These are phyloP conservation scores for Eremothecium coryli DNA, from an alignment of 1,139 yeast species.

Conservation along the genomic window DNA sequence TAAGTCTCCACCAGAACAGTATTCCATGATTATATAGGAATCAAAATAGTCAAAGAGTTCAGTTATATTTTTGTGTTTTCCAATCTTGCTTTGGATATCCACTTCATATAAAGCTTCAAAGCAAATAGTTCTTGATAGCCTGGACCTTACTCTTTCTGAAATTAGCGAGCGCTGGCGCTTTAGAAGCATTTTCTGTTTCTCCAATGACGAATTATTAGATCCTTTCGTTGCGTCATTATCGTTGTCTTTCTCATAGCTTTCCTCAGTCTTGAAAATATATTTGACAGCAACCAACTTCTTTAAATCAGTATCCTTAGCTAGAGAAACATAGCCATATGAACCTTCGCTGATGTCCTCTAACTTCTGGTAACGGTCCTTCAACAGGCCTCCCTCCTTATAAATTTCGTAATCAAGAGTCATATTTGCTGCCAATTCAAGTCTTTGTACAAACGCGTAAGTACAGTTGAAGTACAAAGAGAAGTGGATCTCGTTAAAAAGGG, in stretches of 20 bases:
- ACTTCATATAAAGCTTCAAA: slow-evolving; percentile 77
- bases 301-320: slow-evolving; percentile 61
- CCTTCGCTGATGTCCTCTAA: slow-evolving; percentile 83
- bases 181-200: slow-evolving; percentile 19
- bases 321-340: slow-evolving; percentile 83
- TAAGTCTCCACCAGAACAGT: slow-evolving; percentile 84
- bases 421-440: slow-evolving; percentile 1
- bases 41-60: slow-evolving; percentile 68
- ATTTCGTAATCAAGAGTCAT: slow-evolving; percentile 31
- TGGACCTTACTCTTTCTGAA: slow-evolving; percentile 27
- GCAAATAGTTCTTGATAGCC: slow-evolving; percentile 33
- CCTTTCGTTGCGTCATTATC: slow-evolving; percentile 9
- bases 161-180: slow-evolving; percentile 24
- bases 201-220: slow-evolving; percentile 15
- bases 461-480: no score
- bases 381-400: slow-evolving; percentile 55
- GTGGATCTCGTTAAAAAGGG: no score
- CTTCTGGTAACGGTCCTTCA: slow-evolving; percentile 56
- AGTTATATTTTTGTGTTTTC: slow-evolving; percentile 47
- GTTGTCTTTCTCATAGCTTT: slow-evolving; percentile 23
- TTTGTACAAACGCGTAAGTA: no score
- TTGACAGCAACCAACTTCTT: slow-evolving; percentile 71
- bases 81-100: slow-evolving; percentile 59
- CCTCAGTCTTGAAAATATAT: slow-evolving; percentile 45
- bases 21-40: slow-evolving; percentile 74